Base-by-base conservation (phyloP, 2,329 filamentous ascomycete species). In the Calonectria crousiana region DNA sequence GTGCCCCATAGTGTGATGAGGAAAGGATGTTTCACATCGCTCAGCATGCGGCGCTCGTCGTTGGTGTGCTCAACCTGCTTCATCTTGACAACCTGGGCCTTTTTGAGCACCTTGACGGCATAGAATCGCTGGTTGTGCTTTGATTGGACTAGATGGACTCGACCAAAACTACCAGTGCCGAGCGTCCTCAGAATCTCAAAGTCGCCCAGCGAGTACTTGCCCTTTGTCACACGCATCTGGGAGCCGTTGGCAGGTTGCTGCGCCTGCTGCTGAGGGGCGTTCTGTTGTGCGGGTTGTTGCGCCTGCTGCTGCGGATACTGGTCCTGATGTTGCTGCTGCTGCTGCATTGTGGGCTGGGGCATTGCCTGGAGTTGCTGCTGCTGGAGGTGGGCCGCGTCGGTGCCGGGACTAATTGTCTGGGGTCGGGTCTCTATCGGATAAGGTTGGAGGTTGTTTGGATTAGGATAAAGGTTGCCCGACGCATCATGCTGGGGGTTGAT, bases 61-160 rank as follows among this genome's bases (percentile, higher is more conserved):
- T 99, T 99, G 79, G 97, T 99, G 87, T 99, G 97, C 86, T 99
- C 97, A 74, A 99, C 95, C 86, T 99, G 97, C 91, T 99, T 99
- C 97, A 99, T 98, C 89, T 98, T 98, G 85, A 99, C 95, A 69
- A 99, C 96, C 87, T 99, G 97, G 64, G 93, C 93, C 90, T 99
- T 99, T 86, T 99, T 99, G 86, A 99, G 88, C 78, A 99, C 97
- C 88, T 99, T 99, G 86, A 99, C 93, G 58, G 97, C 97, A 87
- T 99, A 99, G 89, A 96, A 99, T 75, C 97, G 93, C 86, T 98
- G 95, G 85, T 99, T 99, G 87, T 99, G 97, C 86, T 96, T 97
- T 78, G 96, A 98, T 87, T 98, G 97, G 68, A 98, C 97, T 74
- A 99, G 89, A 84, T 99, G 97, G 56, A 99, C 97, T 79, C 97